Base-by-base conservation (phyloP, 192 early-diverging fungal species). In the Gamsiella multidivaricata region DNA sequence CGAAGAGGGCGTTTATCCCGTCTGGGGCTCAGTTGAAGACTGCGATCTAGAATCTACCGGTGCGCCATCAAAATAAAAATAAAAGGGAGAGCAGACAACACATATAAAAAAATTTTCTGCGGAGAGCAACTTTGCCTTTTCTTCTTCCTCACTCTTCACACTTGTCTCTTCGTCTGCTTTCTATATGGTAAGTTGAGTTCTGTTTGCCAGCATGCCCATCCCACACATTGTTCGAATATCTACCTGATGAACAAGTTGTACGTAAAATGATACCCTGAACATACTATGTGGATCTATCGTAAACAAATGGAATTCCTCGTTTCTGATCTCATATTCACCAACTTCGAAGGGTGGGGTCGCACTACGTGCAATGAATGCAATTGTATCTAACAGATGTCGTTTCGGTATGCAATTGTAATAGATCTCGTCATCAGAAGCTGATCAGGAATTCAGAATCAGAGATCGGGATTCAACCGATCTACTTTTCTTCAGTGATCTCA, bases 291-390 rank as follows among this genome's bases (percentile, higher is more conserved):
- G 74, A 78, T 69, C 54, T 64, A 64, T 49, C 74, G 74, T 78
- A 78, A 69, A 78, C 50, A 62, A 78, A 78, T 78, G 74, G 74
- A 78, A 78, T 78, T 78, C 74, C 74, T 78, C 74, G 74, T 78
- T 78, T 78, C 74, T 78, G 74, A 78, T 45, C 74, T 57, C 46
- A 41, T 49, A 31, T 55, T n/a, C n/a, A n/a, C n/a, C n/a, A n/a
- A n/a, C n/a, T n/a, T n/a, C n/a, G n/a, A n/a, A n/a, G n/a, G n/a
- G 10, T 46, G 45, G 45, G 45, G 10, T 10, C 45, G n/a, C n/a
- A n/a, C n/a, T n/a, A n/a, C n/a, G n/a, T n/a, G n/a, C n/a, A n/a
- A n/a, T n/a, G n/a, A n/a, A n/a, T n/a, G n/a, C n/a, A n/a, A n/a
- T n/a, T n/a, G n/a, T n/a, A n/a, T n/a, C n/a, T n/a, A n/a, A n/a